Evolutionary conservation across 495 filamentous ascomycete genomes (phyloP), one percentile per base, ranked within the genome.

Genomic region (Penicillium desertorum): DNA sequence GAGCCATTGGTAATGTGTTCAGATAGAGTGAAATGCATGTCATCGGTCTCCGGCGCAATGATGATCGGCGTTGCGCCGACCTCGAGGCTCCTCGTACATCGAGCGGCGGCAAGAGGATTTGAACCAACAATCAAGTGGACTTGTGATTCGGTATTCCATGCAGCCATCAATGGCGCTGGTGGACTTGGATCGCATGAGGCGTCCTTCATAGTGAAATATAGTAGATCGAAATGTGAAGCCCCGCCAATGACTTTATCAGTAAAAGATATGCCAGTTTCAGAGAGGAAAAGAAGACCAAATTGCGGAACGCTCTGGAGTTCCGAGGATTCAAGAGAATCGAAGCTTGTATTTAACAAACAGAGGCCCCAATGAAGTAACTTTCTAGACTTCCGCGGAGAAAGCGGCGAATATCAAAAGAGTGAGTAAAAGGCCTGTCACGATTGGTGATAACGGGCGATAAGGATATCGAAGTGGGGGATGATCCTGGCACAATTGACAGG

Each of bases 31-130:
- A 91, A 90, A 62, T 95, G 92, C 23, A 84, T 72, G 30, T 79
- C 74, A 20, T 75, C 75, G 3, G 81, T 75, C 51, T 81, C 82
- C 5, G 89, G 87, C 19, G 92, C 83, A 73, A 98, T 81, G n/a
- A 98, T 72, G 30, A 90, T 86, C 0, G 95, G 90, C 57, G 79
- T 86, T 59, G 95, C 94, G 69, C 93, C 94, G n/a, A 88, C 86
- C 56, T 90, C 84, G 17, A 96, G 67, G 16, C 90, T 94, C 61
- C 88, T 90, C 19, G 83, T 71, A 67, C 89, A 92, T 51, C 94
- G 83, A 14, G 91, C 84, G 42, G 88, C 87, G 30, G 95, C 95
- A 32, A 98, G 79, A 44, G 94, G 86, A 69, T 90, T 93, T 32
- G 88, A 84, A 34, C 95, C 94, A 48, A 97, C 66, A 45, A 98